phyloP scores from a whole-genome alignment of 1,284 basidiomycete species.

The Naganishia albida region DNA sequence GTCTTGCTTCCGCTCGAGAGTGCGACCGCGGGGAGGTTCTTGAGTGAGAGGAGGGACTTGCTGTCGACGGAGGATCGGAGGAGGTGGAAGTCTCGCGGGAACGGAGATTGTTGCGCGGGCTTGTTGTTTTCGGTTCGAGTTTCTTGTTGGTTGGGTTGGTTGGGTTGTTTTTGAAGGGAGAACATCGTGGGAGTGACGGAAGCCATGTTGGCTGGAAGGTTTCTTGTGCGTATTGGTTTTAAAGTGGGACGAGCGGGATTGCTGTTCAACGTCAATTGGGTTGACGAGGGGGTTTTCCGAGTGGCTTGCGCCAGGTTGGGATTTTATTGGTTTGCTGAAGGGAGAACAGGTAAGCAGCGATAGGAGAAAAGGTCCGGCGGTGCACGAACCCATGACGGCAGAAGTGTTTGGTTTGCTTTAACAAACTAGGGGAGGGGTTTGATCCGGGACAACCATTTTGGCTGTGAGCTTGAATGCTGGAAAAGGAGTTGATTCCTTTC shows the following conservation, averaged over 20 bases:
- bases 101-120: conserved; percentile 19
- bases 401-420: conserved; percentile 13
- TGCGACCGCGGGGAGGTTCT: conserved; percentile 13
- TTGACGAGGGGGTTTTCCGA: conserved; percentile 12
- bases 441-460: conserved; percentile 18
- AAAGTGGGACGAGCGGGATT: conserved; percentile 24
- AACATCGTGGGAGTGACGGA: conserved; percentile 21
- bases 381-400: conserved; percentile 25
- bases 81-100: conserved; percentile 17
- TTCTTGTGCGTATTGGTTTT: neutral
- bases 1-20: conserved; percentile 6
- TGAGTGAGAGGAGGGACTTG: neutral
- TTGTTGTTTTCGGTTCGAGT: conserved; percentile 9
- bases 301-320: conserved; percentile 26
- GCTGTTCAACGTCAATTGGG: conserved; percentile 15
- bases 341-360: neutral
- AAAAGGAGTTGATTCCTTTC: conserved; percentile 3
- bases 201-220: conserved; percentile 27
- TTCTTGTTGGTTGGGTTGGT: neutral
- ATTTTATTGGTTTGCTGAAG: conserved; percentile 22
- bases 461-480: neutral
- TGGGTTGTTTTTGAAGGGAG: conserved; percentile 8
- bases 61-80: conserved; percentile 13
- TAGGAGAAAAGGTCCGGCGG: neutral
- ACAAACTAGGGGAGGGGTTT: conserved; percentile 2